These are phyloP conservation scores for Chaetomium fimeti DNA, from an alignment of 495 filamentous ascomycete species.

Conservation along the genomic window DNA sequence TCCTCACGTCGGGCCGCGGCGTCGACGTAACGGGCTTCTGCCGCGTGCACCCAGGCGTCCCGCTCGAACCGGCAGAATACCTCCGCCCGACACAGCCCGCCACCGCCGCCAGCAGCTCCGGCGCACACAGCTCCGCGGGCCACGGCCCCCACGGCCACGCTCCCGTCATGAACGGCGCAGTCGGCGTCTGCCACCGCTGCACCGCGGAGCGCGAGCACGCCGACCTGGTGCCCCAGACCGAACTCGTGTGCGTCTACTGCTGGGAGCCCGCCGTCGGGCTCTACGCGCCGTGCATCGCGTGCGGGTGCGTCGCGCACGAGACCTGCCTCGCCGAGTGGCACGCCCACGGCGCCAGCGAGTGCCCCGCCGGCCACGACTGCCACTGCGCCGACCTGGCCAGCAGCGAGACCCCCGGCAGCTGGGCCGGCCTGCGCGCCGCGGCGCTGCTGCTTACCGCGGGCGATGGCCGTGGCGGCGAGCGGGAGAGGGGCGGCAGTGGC, in stretches of 20 bases:
- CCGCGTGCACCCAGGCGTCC: conserved; percentile 51
- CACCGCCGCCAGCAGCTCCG: not conserved
- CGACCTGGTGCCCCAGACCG: conserved; percentile 49
- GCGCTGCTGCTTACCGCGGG: not conserved
- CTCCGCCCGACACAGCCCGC: conserved; percentile 22
- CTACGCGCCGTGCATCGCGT: conserved; percentile 58
- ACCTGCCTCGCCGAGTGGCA: conserved; percentile 54
- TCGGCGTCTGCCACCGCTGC: conserved; percentile 53
- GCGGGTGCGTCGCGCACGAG: conserved; percentile 61
- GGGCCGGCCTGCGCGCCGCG: conserved; percentile 33
- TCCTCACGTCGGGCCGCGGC: conserved; percentile 46
- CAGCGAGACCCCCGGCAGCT: conserved; percentile 43
- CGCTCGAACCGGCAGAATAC: conserved; percentile 51
- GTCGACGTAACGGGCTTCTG: conserved; percentile 62
- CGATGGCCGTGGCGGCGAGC: not conserved
- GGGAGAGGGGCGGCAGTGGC: not conserved
- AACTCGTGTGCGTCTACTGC: conserved; percentile 60
- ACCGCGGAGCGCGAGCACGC: conserved; percentile 41
- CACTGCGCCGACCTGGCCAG: conserved; percentile 45
- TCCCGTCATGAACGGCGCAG: conserved; percentile 37
- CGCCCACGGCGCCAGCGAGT: conserved; percentile 45
- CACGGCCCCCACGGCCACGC: conserved; percentile 32
- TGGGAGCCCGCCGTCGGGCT: conserved; percentile 55
- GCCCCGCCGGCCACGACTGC: conserved; percentile 51
- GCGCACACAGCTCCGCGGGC: conserved; percentile 17